Evolutionary conservation across 306 rosid genomes (phyloP), one percentile per base, ranked within the genome.

Genomic region (Alnus glutinosa): DNA sequence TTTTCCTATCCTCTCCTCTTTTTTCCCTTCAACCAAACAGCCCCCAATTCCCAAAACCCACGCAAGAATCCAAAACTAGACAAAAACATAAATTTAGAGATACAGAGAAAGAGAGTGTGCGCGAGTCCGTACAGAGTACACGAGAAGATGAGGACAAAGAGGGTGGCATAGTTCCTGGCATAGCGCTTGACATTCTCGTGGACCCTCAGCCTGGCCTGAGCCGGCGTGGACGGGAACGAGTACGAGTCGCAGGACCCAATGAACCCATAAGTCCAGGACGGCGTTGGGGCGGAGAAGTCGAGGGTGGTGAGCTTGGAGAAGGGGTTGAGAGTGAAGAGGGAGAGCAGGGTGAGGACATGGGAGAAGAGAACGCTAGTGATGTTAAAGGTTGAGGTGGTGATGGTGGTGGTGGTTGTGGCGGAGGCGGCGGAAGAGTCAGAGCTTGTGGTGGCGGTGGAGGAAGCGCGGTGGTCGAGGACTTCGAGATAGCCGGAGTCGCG

Each of bases 401-500:
- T 2, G 28, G 81, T 2, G 9, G 81, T 1, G 70, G 92, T 1
- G 42, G 82, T 18, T 18, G 88, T 9, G 6, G 73, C 12, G 46
- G 28, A 23, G 28, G 28, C 28, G 28, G 80, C 30, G 67, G 82
- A 7, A 59, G 16, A 10, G 34, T 28, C 66, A 59, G 36, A 3
- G 5, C 79, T 2, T 61, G 92, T 4, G 55, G 85, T 36, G 61
- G 77, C 30, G 51, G 83, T 55, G 73, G 85, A 61, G 88, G 93
- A 79, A 79, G 97, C 86, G 7, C 89, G 90, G 74, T 89, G 94
- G 84, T 95, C 98, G 81, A 95, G 87, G 79, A 92, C 69, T 77
- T 95, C 97, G 46, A 93, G 97, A 83, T 90, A 95, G 79, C 98
- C 98, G 73, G 88, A 82, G 82, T 95, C 97, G 50, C 98, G 95